Evolutionary conservation across 2,329 filamentous ascomycete genomes (phyloP), one percentile per base, ranked within the genome.

Genomic region (Celoporthe dispersa): DNA sequence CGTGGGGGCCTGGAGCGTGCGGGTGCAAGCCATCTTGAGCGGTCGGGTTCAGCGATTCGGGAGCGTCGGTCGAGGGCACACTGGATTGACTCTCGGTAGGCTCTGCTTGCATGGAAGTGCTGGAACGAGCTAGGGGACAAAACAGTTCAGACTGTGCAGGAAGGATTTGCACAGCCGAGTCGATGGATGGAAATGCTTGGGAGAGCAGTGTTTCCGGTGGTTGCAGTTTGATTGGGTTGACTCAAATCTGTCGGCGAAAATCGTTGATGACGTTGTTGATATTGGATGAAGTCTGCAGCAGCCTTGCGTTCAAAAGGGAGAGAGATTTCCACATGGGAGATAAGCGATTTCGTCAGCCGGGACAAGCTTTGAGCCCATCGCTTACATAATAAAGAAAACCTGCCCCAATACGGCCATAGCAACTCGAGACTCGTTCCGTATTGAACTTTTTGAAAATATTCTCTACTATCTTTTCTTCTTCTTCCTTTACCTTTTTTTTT

Each of bases 31-130:
- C 88, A 91, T 90, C 79, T 85, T 90, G 87, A 80, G 81, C 79
- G 74, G 80, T 70, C 74, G 73, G 68, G 64, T 78, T 72, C 53
- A 79, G 70, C 70, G 76, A 75, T 69, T 77, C 74, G 72, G 80
- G 73, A 75, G 76, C 77, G 79, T 75, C 80, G 74, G 79, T 76
- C 72, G 80, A 81, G 74, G 76, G 78, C 76, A 76, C 77, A 74
- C 77, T 77, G 81, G 82, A 78, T 80, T 81, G 80, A 84, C 77
- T 81, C 78, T 84, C 82, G 76, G 77, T 77, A 74, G 82, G 82
- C 84, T 85, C 86, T 86, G 82, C 84, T 84, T 90, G 88, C 88
- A 91, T 91, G 88, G 86, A 90, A 88, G 80, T 84, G 78, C 79
- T 79, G 77, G 74, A 3, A 41, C 39, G 76, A 74, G 75, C 77